Conservation (phyloP, 176 grass and related monocot genomes). For the Otatea glauca region DNA sequence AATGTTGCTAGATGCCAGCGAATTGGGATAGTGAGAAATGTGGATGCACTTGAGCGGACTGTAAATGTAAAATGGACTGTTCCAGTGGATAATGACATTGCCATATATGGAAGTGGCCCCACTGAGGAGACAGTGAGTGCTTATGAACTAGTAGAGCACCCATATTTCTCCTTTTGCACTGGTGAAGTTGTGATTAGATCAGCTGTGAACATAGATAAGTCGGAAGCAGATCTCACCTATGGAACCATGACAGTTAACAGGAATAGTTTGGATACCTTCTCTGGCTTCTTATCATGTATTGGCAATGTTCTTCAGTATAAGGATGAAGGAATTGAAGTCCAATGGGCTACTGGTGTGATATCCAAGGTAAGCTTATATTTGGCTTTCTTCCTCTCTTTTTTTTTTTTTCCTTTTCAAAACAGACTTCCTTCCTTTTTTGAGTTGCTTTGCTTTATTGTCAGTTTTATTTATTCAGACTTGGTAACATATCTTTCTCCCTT, state of each 20-base stretch:
- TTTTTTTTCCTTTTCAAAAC: not conserved
- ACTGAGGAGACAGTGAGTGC: constrained; percentile 85
- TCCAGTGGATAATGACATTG: constrained; percentile 49
- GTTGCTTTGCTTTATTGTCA: constrained; percentile 11
- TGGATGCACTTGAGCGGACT: constrained; percentile 77
- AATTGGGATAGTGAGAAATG: constrained; percentile 73
- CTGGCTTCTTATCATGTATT: constrained; percentile 77
- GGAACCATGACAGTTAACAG: constrained; percentile 38
- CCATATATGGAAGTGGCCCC: constrained; percentile 45
- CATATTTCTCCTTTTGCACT: constrained; percentile 79
- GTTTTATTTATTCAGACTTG: constrained; percentile 1
- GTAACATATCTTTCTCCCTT: constrained; percentile 34
- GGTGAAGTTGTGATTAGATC: constrained; percentile 79
- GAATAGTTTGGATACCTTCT: constrained; percentile 39
- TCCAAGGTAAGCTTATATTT: constrained; percentile 73
- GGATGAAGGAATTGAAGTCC: constrained; percentile 75
- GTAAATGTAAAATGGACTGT: constrained; percentile 82
- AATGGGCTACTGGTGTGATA: constrained; percentile 87
- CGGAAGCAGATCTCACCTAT: constrained; percentile 58
- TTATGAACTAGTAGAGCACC: constrained; percentile 92
- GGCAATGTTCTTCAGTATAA: constrained; percentile 84
- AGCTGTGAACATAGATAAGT: constrained; percentile 54
- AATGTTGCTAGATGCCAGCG: constrained; percentile 42
- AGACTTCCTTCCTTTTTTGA: not conserved
- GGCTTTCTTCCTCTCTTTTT: not conserved